Conservation (phyloP, 352 stramenopile species). For the Halophytophthora polymorphica region DNA sequence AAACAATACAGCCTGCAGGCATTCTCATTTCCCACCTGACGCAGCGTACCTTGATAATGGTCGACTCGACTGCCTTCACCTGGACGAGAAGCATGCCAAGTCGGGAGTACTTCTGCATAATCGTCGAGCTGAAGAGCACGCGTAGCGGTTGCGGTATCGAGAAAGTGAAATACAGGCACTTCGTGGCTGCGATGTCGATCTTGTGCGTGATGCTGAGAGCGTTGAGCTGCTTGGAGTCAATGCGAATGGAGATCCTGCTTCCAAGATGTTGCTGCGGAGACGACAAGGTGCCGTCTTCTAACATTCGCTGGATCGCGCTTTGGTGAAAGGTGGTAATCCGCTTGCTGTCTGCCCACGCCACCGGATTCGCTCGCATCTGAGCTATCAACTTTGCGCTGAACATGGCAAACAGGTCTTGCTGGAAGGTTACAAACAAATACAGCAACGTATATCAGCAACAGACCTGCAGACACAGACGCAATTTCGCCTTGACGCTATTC, state of each 20-base stretch:
- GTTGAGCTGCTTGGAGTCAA: conserved; percentile 51
- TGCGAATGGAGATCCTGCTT: conserved; percentile 40
- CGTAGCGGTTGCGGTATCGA: conserved; percentile 41
- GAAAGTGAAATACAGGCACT: conserved; percentile 61
- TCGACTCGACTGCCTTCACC: conserved; percentile 58
- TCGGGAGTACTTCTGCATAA: conserved; percentile 63
- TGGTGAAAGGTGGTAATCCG: conserved; percentile 53
- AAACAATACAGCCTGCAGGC: neutral
- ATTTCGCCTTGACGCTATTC: neutral
- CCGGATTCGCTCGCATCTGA: conserved; percentile 47
- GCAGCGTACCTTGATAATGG: conserved; percentile 46
- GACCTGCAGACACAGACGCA: neutral
- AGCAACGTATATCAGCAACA: conserved; percentile 4
- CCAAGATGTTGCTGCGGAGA: conserved; percentile 33
- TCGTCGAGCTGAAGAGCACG: conserved; percentile 55
- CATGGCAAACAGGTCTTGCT: conserved; percentile 71
- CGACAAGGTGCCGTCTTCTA: conserved; percentile 42
- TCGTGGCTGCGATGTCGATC: conserved; percentile 57
- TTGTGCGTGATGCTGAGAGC: conserved; percentile 22
- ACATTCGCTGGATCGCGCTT: conserved; percentile 45
- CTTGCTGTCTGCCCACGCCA: conserved; percentile 58
- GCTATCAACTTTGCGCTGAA: conserved; percentile 47
- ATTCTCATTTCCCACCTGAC: neutral
- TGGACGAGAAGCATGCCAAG: conserved; percentile 57
- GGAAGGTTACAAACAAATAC: neutral